Conservation (phyloP, 305 asterid species). For the Fraxinus sp. region DNA sequence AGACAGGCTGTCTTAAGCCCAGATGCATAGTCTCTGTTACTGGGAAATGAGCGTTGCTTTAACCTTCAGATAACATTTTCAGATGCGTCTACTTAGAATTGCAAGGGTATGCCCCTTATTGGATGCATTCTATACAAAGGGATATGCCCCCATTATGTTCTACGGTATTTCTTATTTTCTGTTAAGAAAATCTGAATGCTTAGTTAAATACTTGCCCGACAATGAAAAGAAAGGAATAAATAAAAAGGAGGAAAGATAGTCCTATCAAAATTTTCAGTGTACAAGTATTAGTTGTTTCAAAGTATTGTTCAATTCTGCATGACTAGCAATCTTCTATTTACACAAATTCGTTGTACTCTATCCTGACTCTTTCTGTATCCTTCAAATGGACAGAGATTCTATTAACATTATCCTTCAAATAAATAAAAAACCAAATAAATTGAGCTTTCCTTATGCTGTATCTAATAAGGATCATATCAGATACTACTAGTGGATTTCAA, state of each 20-base stretch:
- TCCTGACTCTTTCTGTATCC: background rate
- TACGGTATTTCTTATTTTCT: background rate
- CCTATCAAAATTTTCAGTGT: background rate
- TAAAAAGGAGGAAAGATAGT: background rate
- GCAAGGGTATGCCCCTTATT: background rate
- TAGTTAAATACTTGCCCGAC: background rate
- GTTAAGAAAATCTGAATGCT: background rate
- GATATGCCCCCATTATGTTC: background rate
- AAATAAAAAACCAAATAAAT: background rate
- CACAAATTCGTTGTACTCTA: background rate
- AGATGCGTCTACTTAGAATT: background rate
- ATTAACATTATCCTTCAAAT: background rate
- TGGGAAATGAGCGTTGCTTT: background rate
- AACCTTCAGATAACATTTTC: constrained; percentile 5
- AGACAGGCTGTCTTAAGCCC: background rate
- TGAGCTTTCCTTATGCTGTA: background rate
- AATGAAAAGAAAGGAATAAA: background rate
- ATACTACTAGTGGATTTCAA: background rate
- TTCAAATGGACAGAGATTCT: background rate
- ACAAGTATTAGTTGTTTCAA: background rate
- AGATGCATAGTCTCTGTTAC: background rate
- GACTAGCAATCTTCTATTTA: background rate
- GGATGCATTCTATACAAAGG: background rate
- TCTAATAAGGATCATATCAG: background rate
- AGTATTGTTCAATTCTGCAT: background rate